Base-by-base conservation (phyloP, 2,329 filamentous ascomycete species). In the Helicocarpus griseus region DNA sequence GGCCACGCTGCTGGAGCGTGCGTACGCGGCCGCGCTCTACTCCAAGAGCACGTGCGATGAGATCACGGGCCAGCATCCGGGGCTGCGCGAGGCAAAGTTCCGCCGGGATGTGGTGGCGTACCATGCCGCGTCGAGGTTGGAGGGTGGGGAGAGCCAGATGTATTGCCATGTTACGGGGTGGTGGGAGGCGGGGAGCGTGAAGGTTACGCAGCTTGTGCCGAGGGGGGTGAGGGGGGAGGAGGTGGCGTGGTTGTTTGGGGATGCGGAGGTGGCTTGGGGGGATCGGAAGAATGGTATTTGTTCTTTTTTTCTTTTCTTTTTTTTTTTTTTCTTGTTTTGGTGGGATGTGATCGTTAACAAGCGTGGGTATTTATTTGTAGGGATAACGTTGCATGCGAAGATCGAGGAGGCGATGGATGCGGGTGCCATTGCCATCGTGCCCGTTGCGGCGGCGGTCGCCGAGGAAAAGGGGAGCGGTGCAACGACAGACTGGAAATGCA, bases 241-340 rank as follows among this genome's bases (percentile, higher is more conserved):
- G 28, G 14, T 60, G 29, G 48, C 53, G 3, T 48, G 56, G 44
- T 48, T 60, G 5, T 59, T 60, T 41, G 58, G 58, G 26, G 49
- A 31, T 26, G 48, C 48, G 26, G 54, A 59, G 6, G 43, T 44
- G 13, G 31, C 50, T 11, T 28, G 52, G 45, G 39, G 36, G 29
- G 53, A 55, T 39, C 52, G 43, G n/a, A 52, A 54, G 38, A 59
- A 58, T 45, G 51, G 58, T 51, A 54, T 41, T 29, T 22, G 48
- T 24, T 35, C 8, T 24, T 24, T 2, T 3, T 35, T 11, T 35
- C 9, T 35, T 11, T 35, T 33, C 14, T 7, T 33, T 33, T 33
- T 8, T 33, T 33, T 33, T 33, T 33, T 33, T 11, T 35, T 5
- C 8, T 7, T 14, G 5, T 3, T 3, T 35, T 2, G 9, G 31